These are phyloP conservation scores for Stagonosporopsis rhizophila DNA, from an alignment of 2,329 filamentous ascomycete genomes.

Conservation along the genomic window DNA sequence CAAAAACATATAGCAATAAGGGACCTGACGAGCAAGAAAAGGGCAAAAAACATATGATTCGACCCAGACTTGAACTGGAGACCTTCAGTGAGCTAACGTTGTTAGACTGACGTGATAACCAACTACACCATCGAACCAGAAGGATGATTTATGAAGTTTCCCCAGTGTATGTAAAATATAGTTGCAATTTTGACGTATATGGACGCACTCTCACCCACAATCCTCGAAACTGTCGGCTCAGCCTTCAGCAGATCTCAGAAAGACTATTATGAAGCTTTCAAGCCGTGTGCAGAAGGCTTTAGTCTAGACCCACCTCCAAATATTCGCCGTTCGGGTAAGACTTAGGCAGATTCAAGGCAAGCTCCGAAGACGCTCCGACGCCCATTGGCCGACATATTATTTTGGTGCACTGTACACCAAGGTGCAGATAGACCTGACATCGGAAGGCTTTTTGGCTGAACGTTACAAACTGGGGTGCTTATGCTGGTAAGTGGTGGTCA, in stretches of 20 bases:
- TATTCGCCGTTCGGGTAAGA: background rate
- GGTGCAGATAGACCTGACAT: background rate
- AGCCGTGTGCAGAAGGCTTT: background rate
- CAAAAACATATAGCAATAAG: background rate
- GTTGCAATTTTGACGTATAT: background rate
- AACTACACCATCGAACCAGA: slow-evolving; percentile 50
- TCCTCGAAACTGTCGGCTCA: no score
- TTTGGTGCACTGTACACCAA: background rate
- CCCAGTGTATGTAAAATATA: background rate
- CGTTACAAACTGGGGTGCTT: slow-evolving; percentile 3
- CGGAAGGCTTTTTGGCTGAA: background rate
- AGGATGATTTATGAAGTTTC: background rate
- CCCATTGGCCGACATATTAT: background rate
- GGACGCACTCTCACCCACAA: no score
- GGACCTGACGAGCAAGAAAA: background rate
- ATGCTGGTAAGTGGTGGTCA: slow-evolving; percentile 10
- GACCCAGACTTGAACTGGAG: slow-evolving; percentile 31
- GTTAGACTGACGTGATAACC: slow-evolving; percentile 58
- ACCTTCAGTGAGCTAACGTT: slow-evolving; percentile 27
- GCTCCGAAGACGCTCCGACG: background rate
- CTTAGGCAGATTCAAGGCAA: slow-evolving; percentile 4
- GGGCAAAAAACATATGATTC: slow-evolving; percentile 21
- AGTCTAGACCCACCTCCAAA: slow-evolving; percentile 1
- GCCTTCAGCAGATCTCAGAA: background rate
- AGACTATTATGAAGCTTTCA: background rate